Evolutionary conservation across 805 yeast species (phyloP), one percentile per base, ranked within the genome.

Genomic region (Spathaspora girioi): DNA sequence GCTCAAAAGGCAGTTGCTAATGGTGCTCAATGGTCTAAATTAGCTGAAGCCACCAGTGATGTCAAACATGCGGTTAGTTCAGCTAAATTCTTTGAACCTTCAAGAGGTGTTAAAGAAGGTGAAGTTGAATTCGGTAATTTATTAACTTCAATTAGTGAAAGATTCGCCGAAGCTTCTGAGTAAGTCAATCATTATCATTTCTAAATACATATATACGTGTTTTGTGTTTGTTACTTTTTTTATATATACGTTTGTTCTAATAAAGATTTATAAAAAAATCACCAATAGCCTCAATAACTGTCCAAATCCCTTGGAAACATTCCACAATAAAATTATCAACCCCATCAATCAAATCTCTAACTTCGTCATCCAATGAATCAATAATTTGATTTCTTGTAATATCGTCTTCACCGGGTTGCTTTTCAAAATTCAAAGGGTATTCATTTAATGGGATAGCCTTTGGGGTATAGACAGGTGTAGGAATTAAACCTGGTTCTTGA

Each of bases 1-100:
- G 97, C 99, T 31, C 98, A 93, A 76, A 92, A 91, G 77, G 96
- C 98, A 14, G 87, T 93, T 55, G 80, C 97, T 40, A 84, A 87
- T 61, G 98, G 98, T 65, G 93, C 96, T 32, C 83, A 81, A 69
- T 94, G 99, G 99, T 82, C 88, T 57, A 94, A 90, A 78, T 81
- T 94, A 59, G 65, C 94, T 44, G 97, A 92, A 66, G 80, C 90
- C 53, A 94, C 98, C 50, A 64, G 88, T 53, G 97, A 93, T 67
- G 88, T 92, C 55, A 92, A 90, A 75, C 97, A 94, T 72, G 77
- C 90, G 54, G 97, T 94, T 49, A 88, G 97, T 5, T 87, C 97
- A 29, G 85, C 97, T 61, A 94, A 94, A 78, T 94, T 94, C 80
- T 86, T 88, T 69, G 97, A 93, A 77, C 99, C 99, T 63, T 81